Base-by-base conservation (phyloP, 2,329 filamentous ascomycete species). In the Chaetomium sp. region DNA sequence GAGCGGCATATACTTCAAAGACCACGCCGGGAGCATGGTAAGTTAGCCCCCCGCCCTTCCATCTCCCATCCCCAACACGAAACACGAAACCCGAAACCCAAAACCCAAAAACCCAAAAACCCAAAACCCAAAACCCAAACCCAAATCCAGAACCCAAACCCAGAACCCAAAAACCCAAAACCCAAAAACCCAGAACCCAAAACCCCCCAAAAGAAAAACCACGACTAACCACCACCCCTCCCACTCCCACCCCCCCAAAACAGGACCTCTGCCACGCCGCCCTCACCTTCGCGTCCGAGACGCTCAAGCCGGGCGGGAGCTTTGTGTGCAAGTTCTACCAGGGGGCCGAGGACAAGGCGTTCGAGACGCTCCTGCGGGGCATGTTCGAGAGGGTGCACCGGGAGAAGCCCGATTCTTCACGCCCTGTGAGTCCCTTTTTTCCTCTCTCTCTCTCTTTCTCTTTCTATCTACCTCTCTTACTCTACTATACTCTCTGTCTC, bases 251-350 rank as follows among this genome's bases (percentile, higher is more conserved):
- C 16, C 6, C n/a, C 6, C 19, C 13, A 33, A 5, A 56, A 61
- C 73, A 98, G 95, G 93, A 97, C 75, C 87, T 99, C 49, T 99
- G 95, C 77, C 80, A 85, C 68, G 92, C 94, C 27, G 95, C 95
- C 4, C 81, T 99, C 51, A 82, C 84, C 16, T 99, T 99, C 78
- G 88, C 90, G 58, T 91, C 88, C 76, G 92, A 97, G 70, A 95
- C 92, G 8, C 83, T 99, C 25, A 89, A 86, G 71, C 78, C 85
- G 3, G 92, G 92, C 23, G 95, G 96, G 1, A 90, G 96, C 75
- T 97, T 99, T 72, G 85, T 99, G 53, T 97, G 94, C 84, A 99
- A 99, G 77, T 99, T 96, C 78, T 99, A 98, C 76, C 92, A 96
- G 76, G 95, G 95, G 3, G 76, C 83, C 5, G 93, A 97, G 76